Conservation (phyloP, 177 flowering plant species). For the Tripterygium wilfordii region DNA sequence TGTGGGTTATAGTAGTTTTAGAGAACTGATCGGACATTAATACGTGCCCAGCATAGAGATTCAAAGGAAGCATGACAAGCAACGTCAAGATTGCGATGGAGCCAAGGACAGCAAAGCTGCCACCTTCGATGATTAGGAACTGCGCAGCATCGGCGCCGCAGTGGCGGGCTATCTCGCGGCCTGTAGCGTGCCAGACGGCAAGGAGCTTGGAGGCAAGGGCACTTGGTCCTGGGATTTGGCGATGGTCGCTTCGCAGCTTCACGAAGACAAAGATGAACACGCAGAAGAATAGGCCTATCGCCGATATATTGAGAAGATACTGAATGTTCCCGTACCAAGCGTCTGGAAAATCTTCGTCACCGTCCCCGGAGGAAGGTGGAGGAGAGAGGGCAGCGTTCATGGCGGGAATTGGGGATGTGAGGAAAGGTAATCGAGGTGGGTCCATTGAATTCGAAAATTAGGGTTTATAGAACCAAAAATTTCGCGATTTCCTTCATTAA, state of each 20-base stretch:
- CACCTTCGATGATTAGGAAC: slow-evolving; percentile 84
- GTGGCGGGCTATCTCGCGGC: slow-evolving; percentile 79
- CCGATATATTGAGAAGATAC: slow-evolving; percentile 86
- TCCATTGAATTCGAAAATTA: slow-evolving; percentile 8
- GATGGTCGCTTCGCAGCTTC: slow-evolving; percentile 97
- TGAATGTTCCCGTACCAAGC: slow-evolving; percentile 96
- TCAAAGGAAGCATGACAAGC: slow-evolving; percentile 58
- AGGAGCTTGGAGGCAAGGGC: slow-evolving; percentile 78
- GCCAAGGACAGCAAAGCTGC: slow-evolving; percentile 62
- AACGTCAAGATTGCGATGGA: slow-evolving; percentile 42
- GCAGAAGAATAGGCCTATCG: slow-evolving; percentile 70
- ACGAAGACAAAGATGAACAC: slow-evolving; percentile 71
- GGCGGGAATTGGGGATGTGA: slow-evolving; percentile 5
- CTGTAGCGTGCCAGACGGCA: slow-evolving; percentile 98
- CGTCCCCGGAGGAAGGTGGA: slow-evolving; percentile 27
- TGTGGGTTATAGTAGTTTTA: slow-evolving; percentile 78
- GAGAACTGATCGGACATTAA: slow-evolving; percentile 75
- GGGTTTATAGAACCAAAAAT: not conserved
- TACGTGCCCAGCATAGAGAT: slow-evolving; percentile 70
- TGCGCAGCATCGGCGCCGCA: slow-evolving; percentile 99
- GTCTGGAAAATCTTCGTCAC: slow-evolving; percentile 11
- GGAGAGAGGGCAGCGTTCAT: slow-evolving; percentile 22
- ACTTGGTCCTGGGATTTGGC: slow-evolving; percentile 76
- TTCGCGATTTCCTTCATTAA: not conserved
- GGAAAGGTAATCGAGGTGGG: not conserved